phyloP scores from a whole-genome alignment of 2,329 filamentous ascomycete species.

The Drechslerella stenobrocha region DNA sequence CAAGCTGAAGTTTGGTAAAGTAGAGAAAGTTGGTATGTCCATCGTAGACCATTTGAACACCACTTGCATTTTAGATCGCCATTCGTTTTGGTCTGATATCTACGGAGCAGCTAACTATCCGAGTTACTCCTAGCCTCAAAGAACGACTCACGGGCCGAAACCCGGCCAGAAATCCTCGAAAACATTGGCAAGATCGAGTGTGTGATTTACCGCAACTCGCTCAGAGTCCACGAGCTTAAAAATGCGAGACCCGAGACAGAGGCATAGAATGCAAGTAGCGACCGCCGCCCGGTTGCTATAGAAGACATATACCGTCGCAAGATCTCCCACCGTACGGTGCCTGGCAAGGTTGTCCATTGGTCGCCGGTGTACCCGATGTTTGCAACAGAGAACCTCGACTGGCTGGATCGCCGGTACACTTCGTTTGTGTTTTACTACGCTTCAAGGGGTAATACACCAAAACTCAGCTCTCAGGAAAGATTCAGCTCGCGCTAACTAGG shows the following conservation, averaged over 20 bases:
- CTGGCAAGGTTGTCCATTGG: not conserved
- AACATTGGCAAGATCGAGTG: constrained; percentile 20
- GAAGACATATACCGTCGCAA: constrained; percentile 1
- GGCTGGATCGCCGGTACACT: not conserved
- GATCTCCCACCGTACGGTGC: constrained; percentile 10
- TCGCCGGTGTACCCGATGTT: not conserved
- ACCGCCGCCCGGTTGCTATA: not conserved
- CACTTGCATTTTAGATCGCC: no score
- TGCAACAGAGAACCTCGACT: constrained; percentile 1
- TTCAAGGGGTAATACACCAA: constrained; percentile 13
- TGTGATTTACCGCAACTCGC: not conserved
- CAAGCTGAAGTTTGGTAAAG: no score
- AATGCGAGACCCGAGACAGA: no score
- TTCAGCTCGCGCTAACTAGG: not conserved
- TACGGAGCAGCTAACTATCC: not conserved
- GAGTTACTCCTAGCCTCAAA: not conserved
- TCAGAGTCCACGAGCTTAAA: not conserved
- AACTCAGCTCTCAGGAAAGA: not conserved
- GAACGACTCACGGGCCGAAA: not conserved
- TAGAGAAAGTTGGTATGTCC: no score
- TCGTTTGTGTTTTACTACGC: constrained; percentile 16
- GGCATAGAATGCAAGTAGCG: not conserved
- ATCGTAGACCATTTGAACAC: no score
- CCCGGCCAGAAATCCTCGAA: not conserved
- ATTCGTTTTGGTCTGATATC: no score